Base-by-base conservation (phyloP, 2,329 filamentous ascomycete genomes). In the Cladosporium oxysporum region DNA sequence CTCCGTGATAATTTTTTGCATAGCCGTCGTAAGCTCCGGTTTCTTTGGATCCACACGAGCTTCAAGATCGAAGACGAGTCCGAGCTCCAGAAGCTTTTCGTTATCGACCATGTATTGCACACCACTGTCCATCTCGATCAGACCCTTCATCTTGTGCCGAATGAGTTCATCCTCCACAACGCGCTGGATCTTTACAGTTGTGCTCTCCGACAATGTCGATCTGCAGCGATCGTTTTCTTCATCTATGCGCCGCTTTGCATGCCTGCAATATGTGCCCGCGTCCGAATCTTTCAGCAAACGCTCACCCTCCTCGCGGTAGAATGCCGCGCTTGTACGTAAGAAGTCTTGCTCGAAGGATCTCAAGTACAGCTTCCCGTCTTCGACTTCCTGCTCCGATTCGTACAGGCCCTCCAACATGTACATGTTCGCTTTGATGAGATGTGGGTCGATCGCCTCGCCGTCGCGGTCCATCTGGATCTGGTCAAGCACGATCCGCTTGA, bases 391-490 rank as follows among this genome's bases (percentile, higher is more conserved):
- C 65, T 93, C 87, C 0, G 88, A 89, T 76, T 96, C 91, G 76
- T 97, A 96, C 0, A 99, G 83, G 8, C 88, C 88, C 75, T 96
- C 94, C 6, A 99, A 84, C 93, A 99, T 97, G 71, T 91, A 89
- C 2, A 92, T 86, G 75, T 92, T 94, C 61, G 91, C 90, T 70
- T 92, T 90, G 71, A 98, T 87, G 5, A 97, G 83, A 41, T 87
- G 86, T 71, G 91, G 89, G 77, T 98, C 91, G 67, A 98, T 93
- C 16, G 92, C 86, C 72, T 97, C 93, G 31, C 94, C 95, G 66
- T 93, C 89, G 31, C 95, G 85, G 77, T 98, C 95, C 88, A 97
- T 93, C 68, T 91, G 88, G 70, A 99, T 91, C 79, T 97, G 91
- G 69, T 97, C 93, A 3, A 98, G 84, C 33, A 98, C 85, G 16